Percentiles rank a stretch among this genome's conserved stretches.
phyloP scores from a whole-genome alignment of 495 filamentous ascomycete genomes.

The Neurospora africana region DNA sequence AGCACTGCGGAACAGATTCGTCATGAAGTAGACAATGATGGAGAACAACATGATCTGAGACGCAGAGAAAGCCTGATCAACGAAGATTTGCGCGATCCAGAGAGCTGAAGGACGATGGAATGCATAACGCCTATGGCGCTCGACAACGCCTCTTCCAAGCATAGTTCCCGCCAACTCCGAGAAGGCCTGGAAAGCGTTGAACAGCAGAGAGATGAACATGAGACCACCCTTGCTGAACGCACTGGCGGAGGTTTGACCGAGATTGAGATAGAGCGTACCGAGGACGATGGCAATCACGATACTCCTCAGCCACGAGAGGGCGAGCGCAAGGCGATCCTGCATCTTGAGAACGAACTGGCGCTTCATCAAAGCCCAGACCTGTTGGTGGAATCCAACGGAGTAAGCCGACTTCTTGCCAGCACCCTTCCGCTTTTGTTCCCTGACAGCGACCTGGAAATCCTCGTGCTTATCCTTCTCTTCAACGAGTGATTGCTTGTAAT shows the following conservation, averaged over 20 bases:
- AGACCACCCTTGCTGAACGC: slow-evolving; percentile 72
- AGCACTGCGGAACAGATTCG: slow-evolving; percentile 50
- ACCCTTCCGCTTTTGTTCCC: slow-evolving; percentile 64
- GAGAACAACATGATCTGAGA: slow-evolving; percentile 59
- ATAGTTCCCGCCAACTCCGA: slow-evolving; percentile 61
- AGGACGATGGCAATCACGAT: slow-evolving; percentile 67
- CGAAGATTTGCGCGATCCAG: slow-evolving; percentile 68
- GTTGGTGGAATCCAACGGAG: slow-evolving; percentile 65
- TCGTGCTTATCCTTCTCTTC: slow-evolving; percentile 55
- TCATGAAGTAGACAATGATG: slow-evolving; percentile 77
- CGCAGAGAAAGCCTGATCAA: slow-evolving; percentile 63
- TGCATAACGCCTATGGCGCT: slow-evolving; percentile 69
- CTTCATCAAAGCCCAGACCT: slow-evolving; percentile 74
- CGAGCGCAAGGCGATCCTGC: slow-evolving; percentile 70
- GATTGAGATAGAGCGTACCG: slow-evolving; percentile 67
- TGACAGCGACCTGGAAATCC: slow-evolving; percentile 67
- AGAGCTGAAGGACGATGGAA: slow-evolving; percentile 72
- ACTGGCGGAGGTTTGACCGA: slow-evolving; percentile 52
- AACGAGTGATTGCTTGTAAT: slow-evolving; percentile 49
- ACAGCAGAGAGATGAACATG: slow-evolving; percentile 63
- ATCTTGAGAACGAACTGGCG: slow-evolving; percentile 76
- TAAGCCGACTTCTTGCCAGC: slow-evolving; percentile 62
- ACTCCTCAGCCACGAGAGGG: slow-evolving; percentile 64
- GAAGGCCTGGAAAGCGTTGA: slow-evolving; percentile 75
- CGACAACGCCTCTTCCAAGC: slow-evolving; percentile 62